A percentile compares a stretch with the other conserved stretches of the same genome.
phyloP scores from a whole-genome alignment of 768 basidiomycete genomes.

The Butyriboletus loyo region DNA sequence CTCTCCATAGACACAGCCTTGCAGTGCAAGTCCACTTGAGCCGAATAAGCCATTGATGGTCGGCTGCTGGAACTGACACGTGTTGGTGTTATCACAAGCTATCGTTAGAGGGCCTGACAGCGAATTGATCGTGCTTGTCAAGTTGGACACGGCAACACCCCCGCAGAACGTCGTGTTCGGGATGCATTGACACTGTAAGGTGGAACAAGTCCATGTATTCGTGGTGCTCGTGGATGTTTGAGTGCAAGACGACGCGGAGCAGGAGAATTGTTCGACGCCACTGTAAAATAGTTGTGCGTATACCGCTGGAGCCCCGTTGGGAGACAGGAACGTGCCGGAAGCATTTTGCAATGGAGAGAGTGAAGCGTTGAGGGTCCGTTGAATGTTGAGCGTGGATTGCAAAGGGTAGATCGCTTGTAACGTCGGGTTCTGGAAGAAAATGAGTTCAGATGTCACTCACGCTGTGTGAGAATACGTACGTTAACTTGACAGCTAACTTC shows the following conservation, averaged over 20 bases:
- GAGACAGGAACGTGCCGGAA: constrained; percentile 30
- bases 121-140: constrained; percentile 61
- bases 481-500: constrained; percentile 84
- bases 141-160: constrained; percentile 38
- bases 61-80: constrained; percentile 76
- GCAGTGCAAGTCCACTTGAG: constrained; percentile 62
- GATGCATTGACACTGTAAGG: constrained; percentile 73
- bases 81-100: constrained; percentile 57
- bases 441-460: not conserved
- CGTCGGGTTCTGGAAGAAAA: constrained; percentile 67
- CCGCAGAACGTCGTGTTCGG: constrained; percentile 75
- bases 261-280: constrained; percentile 89
- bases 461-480: constrained; percentile 45
- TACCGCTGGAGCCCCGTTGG: constrained; percentile 54
- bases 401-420: constrained; percentile 73
- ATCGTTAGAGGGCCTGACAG: constrained; percentile 67
- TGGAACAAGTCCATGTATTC: constrained; percentile 65
- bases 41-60: constrained; percentile 73
- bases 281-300: constrained; percentile 74
- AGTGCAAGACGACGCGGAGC: constrained; percentile 64
- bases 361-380: constrained; percentile 67
- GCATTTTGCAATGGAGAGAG: constrained; percentile 54
- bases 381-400: constrained; percentile 71
- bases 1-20: constrained; percentile 81
- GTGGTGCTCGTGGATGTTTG: constrained; percentile 49